Evolutionary conservation across 257 asterid species (phyloP).

Genomic region (Osmanthus fragrans): DNA sequence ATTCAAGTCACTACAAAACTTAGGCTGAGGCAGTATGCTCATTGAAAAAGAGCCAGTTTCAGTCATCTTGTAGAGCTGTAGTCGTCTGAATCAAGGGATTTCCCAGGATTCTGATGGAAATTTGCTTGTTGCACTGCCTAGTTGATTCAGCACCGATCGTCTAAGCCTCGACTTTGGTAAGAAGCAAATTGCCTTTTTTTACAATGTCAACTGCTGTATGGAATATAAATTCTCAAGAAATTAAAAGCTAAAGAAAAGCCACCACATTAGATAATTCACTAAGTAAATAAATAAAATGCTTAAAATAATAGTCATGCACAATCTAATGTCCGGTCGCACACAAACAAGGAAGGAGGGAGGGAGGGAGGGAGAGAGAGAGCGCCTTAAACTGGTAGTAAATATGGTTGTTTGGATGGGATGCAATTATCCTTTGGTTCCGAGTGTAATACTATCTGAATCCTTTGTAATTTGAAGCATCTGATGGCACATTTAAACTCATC

Average conservation of each 20-base stretch:
- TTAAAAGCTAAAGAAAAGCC: conserved; percentile 9
- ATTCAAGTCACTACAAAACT: background rate
- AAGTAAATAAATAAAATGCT: background rate
- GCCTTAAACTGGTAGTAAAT: background rate
- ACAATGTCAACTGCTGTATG: conserved; percentile 39
- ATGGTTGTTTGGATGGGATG: background rate
- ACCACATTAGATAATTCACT: background rate
- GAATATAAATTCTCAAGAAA: conserved; percentile 23
- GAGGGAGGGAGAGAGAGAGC: background rate
- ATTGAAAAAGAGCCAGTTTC: background rate
- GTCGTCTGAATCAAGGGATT: conserved; percentile 9
- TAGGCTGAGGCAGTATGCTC: background rate
- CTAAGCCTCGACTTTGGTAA: conserved; percentile 31
- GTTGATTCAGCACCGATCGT: conserved; percentile 11
- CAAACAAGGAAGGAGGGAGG: background rate
- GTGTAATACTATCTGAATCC: background rate
- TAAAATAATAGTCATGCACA: background rate
- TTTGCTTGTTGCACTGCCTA: conserved; percentile 9
- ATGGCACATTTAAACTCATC: background rate
- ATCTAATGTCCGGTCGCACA: background rate
- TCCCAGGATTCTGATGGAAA: background rate
- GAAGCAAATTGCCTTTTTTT: conserved; percentile 28
- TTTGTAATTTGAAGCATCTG: background rate
- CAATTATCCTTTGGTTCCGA: background rate
- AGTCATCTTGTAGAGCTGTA: background rate